These are phyloP conservation scores for Rhizophora apiculata DNA, from an alignment of 345 rosid species.

Conservation along the genomic window DNA sequence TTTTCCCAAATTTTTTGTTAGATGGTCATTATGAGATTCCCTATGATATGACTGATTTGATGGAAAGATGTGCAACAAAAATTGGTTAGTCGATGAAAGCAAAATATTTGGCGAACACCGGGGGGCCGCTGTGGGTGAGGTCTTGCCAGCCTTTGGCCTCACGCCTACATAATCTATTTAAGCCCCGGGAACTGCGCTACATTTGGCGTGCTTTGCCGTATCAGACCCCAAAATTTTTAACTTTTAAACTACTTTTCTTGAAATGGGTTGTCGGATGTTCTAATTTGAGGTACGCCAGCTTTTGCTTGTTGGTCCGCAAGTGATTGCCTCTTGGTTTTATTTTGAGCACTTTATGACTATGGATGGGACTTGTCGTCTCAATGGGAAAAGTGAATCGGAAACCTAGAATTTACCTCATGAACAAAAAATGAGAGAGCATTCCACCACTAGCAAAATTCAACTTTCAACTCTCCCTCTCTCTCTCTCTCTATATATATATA, in stretches of 20 bases:
- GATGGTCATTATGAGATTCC: conserved; percentile 1
- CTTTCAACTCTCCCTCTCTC: too few species aligned
- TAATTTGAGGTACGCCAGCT: too few species aligned
- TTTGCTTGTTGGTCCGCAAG: too few species aligned
- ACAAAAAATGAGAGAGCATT: too few species aligned
- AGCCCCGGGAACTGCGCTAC: conserved; percentile 39
- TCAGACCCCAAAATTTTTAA: conserved; percentile 16
- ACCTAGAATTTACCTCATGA: too few species aligned
- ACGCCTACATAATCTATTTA: conserved; percentile 42
- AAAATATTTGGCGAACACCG: conserved; percentile 7
- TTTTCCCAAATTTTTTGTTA: background rate
- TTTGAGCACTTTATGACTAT: too few species aligned
- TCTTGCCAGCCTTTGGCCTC: conserved; percentile 50
- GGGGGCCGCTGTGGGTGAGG: conserved; percentile 6
- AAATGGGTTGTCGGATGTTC: background rate
- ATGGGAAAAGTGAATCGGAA: too few species aligned
- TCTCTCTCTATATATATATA: too few species aligned
- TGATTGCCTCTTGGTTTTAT: too few species aligned
- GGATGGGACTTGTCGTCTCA: too few species aligned
- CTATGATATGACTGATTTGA: background rate
- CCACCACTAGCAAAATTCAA: too few species aligned
- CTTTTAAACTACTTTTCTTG: conserved; percentile 6
- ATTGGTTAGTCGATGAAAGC: background rate
- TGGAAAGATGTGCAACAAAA: conserved; percentile 7
- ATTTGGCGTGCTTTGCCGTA: conserved; percentile 29